These are phyloP conservation scores for Trichoderma citrinoviride DNA, from an alignment of 2,329 filamentous ascomycete species.

Conservation along the genomic window DNA sequence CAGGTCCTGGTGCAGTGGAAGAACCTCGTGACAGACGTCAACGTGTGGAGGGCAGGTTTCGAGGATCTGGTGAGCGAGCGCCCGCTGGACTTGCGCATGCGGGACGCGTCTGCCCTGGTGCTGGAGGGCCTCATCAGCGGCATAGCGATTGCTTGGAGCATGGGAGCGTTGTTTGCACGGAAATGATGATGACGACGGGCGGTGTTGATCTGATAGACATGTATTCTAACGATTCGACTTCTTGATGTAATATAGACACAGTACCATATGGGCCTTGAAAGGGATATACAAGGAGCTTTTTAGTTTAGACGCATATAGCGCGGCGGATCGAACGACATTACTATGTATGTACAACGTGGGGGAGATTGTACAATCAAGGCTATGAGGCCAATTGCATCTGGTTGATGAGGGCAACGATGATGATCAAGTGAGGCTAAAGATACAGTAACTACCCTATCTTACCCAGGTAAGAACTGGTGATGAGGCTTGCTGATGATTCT, in stretches of 20 bases:
- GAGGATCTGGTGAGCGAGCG: constrained; percentile 65
- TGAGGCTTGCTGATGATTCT: background rate
- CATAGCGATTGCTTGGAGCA: constrained; percentile 56
- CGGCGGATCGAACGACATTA: background rate
- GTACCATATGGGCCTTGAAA: constrained; percentile 15
- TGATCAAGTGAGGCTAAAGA: too few relatives aligned
- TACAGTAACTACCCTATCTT: too few relatives aligned
- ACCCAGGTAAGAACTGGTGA: background rate
- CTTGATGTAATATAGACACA: constrained; percentile 22
- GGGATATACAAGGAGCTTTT: constrained; percentile 18
- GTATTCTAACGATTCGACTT: constrained; percentile 23
- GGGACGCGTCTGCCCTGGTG: constrained; percentile 67
- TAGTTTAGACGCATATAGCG: constrained; percentile 10
- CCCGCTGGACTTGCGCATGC: constrained; percentile 61
- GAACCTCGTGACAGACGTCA: constrained; percentile 42
- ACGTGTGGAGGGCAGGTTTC: constrained; percentile 48
- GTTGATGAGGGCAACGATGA: background rate
- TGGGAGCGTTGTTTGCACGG: constrained; percentile 50
- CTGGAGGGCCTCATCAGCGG: constrained; percentile 66
- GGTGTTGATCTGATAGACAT: constrained; percentile 3
- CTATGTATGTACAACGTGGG: background rate
- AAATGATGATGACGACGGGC: constrained; percentile 27
- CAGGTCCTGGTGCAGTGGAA: constrained; percentile 42
- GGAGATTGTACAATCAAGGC: background rate
- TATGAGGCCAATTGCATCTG: background rate